A percentile compares a stretch with the other conserved stretches of the same genome.
These are phyloP conservation scores for Fusarium tricinctum DNA, from an alignment of 2,329 filamentous ascomycete genomes.

Conservation along the genomic window DNA sequence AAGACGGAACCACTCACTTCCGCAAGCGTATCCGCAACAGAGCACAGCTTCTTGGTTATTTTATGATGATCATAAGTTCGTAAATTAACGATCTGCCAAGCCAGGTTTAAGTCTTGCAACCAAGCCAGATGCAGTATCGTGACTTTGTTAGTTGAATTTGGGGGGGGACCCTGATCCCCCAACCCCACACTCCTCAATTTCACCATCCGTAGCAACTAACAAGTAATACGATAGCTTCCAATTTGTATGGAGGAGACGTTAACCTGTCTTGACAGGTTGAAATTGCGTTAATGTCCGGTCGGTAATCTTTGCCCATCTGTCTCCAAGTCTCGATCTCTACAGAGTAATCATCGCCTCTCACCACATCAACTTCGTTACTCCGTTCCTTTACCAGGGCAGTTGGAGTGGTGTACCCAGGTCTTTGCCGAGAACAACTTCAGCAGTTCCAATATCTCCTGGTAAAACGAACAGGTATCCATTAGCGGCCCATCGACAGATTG, in stretches of 20 bases:
- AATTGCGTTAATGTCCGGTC: constrained; percentile 41
- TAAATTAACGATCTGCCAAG: constrained; percentile 29
- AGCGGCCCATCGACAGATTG: constrained; percentile 14
- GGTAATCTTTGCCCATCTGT: constrained; percentile 8
- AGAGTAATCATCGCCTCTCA: background rate
- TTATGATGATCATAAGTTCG: constrained; percentile 24
- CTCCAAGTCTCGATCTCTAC: background rate
- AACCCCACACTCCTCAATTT: constrained; percentile 38
- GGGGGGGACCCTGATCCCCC: constrained; percentile 37
- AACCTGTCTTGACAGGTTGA: constrained; percentile 12
- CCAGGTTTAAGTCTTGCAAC: constrained; percentile 16
- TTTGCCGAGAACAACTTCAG: constrained; percentile 72
- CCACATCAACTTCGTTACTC: constrained; percentile 3
- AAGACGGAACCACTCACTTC: constrained; percentile 12
- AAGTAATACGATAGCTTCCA: constrained; percentile 25
- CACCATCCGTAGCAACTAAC: constrained; percentile 10
- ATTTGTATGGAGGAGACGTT: constrained; percentile 12
- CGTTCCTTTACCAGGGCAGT: constrained; percentile 70
- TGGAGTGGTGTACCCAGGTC: constrained; percentile 74
- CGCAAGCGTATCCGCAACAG: background rate
- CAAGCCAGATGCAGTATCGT: constrained; percentile 30
- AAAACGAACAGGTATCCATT: constrained; percentile 16
- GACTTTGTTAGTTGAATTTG: constrained; percentile 30
- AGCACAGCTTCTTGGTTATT: constrained; percentile 2
- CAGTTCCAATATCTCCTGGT: constrained; percentile 76